Conservation (phyloP, 1,284 basidiomycete genomes). For the Rhodotorula sp. region DNA sequence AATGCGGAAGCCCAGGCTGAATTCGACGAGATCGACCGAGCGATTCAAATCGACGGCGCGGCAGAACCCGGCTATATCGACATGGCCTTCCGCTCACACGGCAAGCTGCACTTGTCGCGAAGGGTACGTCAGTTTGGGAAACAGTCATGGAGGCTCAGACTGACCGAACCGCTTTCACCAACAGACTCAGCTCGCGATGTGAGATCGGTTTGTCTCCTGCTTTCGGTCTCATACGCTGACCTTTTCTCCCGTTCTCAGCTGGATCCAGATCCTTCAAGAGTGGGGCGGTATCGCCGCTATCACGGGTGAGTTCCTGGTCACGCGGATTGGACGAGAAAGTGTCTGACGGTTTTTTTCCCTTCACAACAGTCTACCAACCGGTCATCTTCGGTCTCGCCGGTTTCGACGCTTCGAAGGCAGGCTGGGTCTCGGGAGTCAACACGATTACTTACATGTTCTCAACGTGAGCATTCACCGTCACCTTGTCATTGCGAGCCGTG, state of each 20-base stretch:
- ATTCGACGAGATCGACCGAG: constrained; percentile 9
- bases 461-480: background rate
- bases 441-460: constrained; percentile 6
- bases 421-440: constrained; percentile 2
- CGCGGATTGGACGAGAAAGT: background rate
- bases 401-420: background rate
- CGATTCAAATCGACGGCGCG: constrained; percentile 1
- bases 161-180: background rate
- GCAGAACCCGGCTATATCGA: constrained; percentile 7
- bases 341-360: background rate
- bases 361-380: constrained; percentile 1
- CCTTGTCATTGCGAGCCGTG: background rate
- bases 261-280: constrained; percentile 11
- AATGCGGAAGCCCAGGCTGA: constrained; percentile 1
- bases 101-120: constrained; percentile 6
- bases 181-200: constrained; percentile 11
- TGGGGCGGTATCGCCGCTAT: constrained; percentile 12
- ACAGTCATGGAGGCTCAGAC: no score
- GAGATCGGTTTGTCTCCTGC: background rate
- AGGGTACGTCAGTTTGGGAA: background rate
- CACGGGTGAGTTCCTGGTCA: background rate
- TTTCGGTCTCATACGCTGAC: no score
- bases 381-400: constrained; percentile 6
- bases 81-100: constrained; percentile 1
- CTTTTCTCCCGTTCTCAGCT: background rate